Evolutionary conservation across 441 rosid genomes (phyloP).

Genomic region (Adansonia gregorii): DNA sequence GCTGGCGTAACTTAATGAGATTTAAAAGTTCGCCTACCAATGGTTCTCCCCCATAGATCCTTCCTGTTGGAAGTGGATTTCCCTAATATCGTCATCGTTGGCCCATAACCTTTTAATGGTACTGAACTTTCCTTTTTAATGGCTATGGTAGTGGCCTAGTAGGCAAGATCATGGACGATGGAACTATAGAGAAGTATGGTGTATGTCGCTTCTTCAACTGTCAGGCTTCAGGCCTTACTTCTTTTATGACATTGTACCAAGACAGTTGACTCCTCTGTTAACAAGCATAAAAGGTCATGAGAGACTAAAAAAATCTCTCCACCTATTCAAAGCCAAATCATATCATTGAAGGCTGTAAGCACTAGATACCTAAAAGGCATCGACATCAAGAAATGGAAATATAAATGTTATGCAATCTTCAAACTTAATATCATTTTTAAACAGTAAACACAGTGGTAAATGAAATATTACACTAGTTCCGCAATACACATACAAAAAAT

Average conservation of each 20-base stretch:
- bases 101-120: conserved; percentile 59
- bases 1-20: conserved; percentile 57
- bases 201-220: conserved; percentile 94
- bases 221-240: conserved; percentile 79
- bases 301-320: conserved; percentile 24
- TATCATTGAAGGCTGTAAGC: conserved; percentile 22
- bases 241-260: conserved; percentile 59
- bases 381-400: background rate
- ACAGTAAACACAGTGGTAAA: background rate
- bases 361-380: conserved; percentile 5
- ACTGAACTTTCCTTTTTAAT: conserved; percentile 62
- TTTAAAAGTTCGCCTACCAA: conserved; percentile 54
- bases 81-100: conserved; percentile 72
- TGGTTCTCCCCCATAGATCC: conserved; percentile 56
- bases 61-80: conserved; percentile 57
- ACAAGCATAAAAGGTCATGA: conserved; percentile 35
- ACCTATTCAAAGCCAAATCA: conserved; percentile 28
- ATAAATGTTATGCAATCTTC: background rate
- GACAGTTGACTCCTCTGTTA: conserved; percentile 67
- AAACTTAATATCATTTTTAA: background rate
- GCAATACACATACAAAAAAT: background rate
- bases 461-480: background rate
- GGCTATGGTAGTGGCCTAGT: conserved; percentile 76
- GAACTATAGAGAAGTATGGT: conserved; percentile 95
- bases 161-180: conserved; percentile 88